These are phyloP conservation scores for Flagelloscypha sp. DNA, from an alignment of 768 basidiomycete genomes.

Conservation along the genomic window DNA sequence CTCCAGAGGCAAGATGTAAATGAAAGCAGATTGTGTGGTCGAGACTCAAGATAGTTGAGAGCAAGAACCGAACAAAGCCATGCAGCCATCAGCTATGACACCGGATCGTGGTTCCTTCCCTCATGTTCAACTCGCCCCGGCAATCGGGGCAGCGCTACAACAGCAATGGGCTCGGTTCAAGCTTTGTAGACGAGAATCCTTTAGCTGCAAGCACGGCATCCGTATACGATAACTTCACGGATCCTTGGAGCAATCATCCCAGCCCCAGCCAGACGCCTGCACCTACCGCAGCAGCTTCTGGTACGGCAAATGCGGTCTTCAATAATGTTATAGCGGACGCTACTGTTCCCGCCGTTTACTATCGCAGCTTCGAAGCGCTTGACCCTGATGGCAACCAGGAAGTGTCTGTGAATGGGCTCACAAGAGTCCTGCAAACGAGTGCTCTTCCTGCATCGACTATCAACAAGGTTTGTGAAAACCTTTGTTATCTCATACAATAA, in stretches of 20 bases:
- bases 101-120: too few relatives aligned
- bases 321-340: slow-evolving; percentile 74
- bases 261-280: slow-evolving; percentile 61
- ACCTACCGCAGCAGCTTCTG: slow-evolving; percentile 38
- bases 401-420: slow-evolving; percentile 74
- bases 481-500: too few relatives aligned
- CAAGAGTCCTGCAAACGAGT: slow-evolving; percentile 72
- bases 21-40: too few relatives aligned
- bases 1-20: too few relatives aligned
- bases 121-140: slow-evolving; percentile 85
- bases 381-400: slow-evolving; percentile 69
- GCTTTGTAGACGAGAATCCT: slow-evolving; percentile 73
- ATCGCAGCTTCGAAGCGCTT: slow-evolving; percentile 61
- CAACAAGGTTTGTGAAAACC: slow-evolving; percentile 49
- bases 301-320: too few relatives aligned
- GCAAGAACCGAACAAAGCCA: too few relatives aligned
- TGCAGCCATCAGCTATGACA: too few relatives aligned
- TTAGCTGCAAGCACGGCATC: slow-evolving; percentile 44
- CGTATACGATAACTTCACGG: slow-evolving; percentile 63
- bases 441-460: slow-evolving; percentile 73
- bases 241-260: slow-evolving; percentile 73
- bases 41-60: too few relatives aligned
- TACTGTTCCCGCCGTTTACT: slow-evolving; percentile 72
- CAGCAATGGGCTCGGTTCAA: slow-evolving; percentile 53
- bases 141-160: slow-evolving; percentile 64